A percentile compares a stretch with the other conserved stretches of the same genome.
Conservation (phyloP, 495 filamentous ascomycete genomes). For the Trichoderma parareesei region DNA sequence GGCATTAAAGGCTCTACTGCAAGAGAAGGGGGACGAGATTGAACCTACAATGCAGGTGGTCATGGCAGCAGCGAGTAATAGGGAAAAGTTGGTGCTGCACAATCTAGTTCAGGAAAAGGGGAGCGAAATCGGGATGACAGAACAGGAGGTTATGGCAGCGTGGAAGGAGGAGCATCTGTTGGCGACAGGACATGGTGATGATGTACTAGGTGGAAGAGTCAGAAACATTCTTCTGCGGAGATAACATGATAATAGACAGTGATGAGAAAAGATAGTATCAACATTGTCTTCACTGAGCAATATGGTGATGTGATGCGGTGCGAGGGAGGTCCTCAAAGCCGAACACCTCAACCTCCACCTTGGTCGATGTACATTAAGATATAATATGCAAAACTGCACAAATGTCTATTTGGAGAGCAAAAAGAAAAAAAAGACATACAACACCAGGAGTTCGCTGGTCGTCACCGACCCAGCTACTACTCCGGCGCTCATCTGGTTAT, state of each 20-base stretch:
- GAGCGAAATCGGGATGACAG: neutral
- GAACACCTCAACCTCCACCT: no score
- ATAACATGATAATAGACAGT: no score
- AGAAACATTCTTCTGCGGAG: no score
- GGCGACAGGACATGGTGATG: neutral
- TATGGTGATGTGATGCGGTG: no score
- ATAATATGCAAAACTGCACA: no score
- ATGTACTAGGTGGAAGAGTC: neutral
- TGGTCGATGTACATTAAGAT: no score
- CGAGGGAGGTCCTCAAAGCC: no score
- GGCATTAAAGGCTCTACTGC: neutral
- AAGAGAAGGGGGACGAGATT: neutral
- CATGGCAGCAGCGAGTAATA: neutral
- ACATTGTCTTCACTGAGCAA: no score
- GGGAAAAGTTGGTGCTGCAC: neutral
- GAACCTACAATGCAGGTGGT: neutral
- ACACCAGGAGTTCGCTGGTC: constrained; percentile 35
- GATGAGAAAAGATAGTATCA: no score
- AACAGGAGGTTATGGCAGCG: neutral
- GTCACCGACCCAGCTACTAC: constrained; percentile 40
- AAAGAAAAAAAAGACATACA: constrained; percentile 30
- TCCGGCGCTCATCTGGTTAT: constrained; percentile 21
- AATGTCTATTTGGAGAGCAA: neutral
- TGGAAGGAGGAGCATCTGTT: neutral
- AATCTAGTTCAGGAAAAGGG: neutral